Evolutionary conservation across 2,329 filamentous ascomycete genomes (phyloP).

Genomic region (Arthrinium puccinioides): DNA sequence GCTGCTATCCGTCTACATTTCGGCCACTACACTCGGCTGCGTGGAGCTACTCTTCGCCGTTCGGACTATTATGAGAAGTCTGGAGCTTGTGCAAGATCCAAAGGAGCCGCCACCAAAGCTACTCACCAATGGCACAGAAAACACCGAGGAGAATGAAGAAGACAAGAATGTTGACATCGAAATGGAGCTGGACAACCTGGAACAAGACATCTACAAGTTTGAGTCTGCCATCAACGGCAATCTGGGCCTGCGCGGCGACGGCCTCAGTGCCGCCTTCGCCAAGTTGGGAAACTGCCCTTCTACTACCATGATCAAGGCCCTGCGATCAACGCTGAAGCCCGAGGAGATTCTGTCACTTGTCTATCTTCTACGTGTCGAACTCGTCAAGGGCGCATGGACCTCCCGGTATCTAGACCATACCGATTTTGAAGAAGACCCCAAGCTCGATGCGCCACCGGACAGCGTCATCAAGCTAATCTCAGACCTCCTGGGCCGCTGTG

Average conservation of each 20-base stretch:
- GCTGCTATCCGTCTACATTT: conserved; percentile 58
- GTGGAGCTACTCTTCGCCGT: conserved; percentile 61
- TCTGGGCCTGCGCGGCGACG: conserved; percentile 53
- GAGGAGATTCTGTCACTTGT: conserved; percentile 67
- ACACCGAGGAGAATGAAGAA: conserved; percentile 21
- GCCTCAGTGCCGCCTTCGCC: conserved; percentile 60
- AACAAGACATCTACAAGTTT: conserved; percentile 60
- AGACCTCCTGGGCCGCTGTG: conserved; percentile 62
- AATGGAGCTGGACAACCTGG: conserved; percentile 52
- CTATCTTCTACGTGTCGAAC: conserved; percentile 63
- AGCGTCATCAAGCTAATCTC: conserved; percentile 65
- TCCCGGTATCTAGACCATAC: conserved; percentile 59
- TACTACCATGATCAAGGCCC: conserved; percentile 50
- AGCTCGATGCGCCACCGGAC: conserved; percentile 49
- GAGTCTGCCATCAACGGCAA: conserved; percentile 61
- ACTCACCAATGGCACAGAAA: conserved; percentile 19
- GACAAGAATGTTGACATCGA: conserved; percentile 25
- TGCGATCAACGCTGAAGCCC: conserved; percentile 56
- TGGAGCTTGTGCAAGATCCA: conserved; percentile 49
- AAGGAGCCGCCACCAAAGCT: conserved; percentile 23
- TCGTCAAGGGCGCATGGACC: conserved; percentile 71
- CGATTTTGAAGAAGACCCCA: conserved; percentile 36
- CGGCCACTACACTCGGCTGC: conserved; percentile 57
- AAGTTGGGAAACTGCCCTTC: conserved; percentile 62
- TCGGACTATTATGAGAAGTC: conserved; percentile 59